Evolutionary conservation across 2,329 filamentous ascomycete species (phyloP).

Genomic region (Didymella pinodella): DNA sequence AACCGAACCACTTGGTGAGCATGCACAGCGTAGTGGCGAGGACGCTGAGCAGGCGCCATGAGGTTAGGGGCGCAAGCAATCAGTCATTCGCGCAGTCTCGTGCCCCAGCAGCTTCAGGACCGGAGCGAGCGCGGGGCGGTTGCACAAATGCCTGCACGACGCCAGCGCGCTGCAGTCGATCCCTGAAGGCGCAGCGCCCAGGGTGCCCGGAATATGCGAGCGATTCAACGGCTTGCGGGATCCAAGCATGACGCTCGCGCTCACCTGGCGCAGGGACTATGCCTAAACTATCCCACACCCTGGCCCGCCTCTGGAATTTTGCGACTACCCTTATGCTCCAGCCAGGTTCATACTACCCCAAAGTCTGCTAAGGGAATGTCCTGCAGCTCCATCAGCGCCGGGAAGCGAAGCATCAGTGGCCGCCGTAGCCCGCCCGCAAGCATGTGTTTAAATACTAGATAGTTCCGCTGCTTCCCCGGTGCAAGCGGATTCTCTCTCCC

Average conservation of each 20-base stretch:
- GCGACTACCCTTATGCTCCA: constrained; percentile 52
- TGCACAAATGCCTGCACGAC: constrained; percentile 28
- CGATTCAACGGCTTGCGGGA: constrained; percentile 52
- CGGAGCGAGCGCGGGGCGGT: constrained; percentile 39
- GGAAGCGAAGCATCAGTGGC: constrained; percentile 51
- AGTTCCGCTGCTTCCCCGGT: constrained; percentile 49
- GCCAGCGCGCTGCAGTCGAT: constrained; percentile 43
- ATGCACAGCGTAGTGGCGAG: constrained; percentile 20
- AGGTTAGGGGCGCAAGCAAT: constrained; percentile 25
- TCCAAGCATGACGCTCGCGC: constrained; percentile 50
- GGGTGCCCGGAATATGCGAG: constrained; percentile 48
- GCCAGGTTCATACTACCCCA: constrained; percentile 52
- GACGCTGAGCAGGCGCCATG: constrained; percentile 31
- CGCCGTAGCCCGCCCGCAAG: constrained; percentile 49
- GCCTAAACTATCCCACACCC: constrained; percentile 40
- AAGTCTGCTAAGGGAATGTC: constrained; percentile 51
- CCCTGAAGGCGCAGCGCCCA: constrained; percentile 44
- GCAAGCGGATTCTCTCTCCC: constrained; percentile 50
- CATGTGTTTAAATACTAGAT: constrained; percentile 53
- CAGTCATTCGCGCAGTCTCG: constrained; percentile 34
- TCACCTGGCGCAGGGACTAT: constrained; percentile 44
- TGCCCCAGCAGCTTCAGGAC: constrained; percentile 33
- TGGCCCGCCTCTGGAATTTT: constrained; percentile 45
- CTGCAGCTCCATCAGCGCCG: constrained; percentile 52
- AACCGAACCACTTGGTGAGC: constrained; percentile 19